Evolutionary conservation across 805 yeast species (phyloP).

Genomic region (Wickerhamiella kurtzmanii): DNA sequence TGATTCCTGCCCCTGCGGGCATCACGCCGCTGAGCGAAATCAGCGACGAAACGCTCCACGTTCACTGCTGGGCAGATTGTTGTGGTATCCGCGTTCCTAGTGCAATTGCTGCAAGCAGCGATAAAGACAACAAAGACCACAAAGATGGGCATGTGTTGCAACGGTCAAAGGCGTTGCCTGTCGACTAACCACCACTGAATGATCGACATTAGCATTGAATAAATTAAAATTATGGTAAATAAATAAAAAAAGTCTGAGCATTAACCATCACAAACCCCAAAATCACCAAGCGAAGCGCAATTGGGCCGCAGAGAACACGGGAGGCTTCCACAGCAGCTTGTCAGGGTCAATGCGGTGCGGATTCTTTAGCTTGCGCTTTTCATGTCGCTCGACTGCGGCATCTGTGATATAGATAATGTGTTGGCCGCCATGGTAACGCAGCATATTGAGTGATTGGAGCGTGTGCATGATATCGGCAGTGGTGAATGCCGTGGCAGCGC

Average conservation of each 20-base stretch:
- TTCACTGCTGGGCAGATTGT: conserved; percentile 80
- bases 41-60: conserved; percentile 27
- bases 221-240: too few species aligned
- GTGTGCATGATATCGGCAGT: conserved; percentile 92
- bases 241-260: too few species aligned
- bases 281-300: conserved; percentile 43
- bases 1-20: conserved; percentile 62
- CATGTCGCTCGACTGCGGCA: conserved; percentile 63
- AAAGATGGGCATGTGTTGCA: conserved; percentile 10
- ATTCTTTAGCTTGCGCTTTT: conserved; percentile 54
- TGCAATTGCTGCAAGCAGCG: conserved; percentile 84
- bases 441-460: conserved; percentile 75
- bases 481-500: conserved; percentile 81
- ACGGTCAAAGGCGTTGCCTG: conserved; percentile 10
- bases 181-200: too few species aligned
- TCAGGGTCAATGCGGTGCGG: conserved; percentile 63
- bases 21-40: conserved; percentile 27
- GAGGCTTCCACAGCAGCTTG: conserved; percentile 82
- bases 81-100: conserved; percentile 95
- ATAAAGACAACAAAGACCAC: conserved; percentile 2
- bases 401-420: conserved; percentile 80
- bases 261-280: too few species aligned
- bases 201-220: too few species aligned
- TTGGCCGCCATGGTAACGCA: conserved; percentile 89
- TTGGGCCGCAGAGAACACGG: conserved; percentile 87